Conservation (phyloP, 1,284 basidiomycete genomes). For the Irpex lacteus region DNA sequence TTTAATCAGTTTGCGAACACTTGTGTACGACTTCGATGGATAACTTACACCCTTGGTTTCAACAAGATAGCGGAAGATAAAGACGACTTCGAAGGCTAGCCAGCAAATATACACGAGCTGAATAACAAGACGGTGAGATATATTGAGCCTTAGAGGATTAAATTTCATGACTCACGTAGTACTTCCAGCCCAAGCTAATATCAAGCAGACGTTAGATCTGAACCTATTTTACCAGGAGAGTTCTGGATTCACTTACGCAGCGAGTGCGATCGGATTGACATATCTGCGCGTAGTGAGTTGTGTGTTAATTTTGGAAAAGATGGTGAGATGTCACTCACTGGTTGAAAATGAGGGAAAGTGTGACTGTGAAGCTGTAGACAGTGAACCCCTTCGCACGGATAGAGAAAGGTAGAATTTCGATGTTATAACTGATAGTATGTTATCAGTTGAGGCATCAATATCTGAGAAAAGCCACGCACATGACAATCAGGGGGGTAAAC, state of each 20-base stretch:
- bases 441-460: background rate
- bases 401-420: slow-evolving; percentile 56
- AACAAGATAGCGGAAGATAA: slow-evolving; percentile 52
- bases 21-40: background rate
- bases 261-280: slow-evolving; percentile 40
- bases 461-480: slow-evolving; percentile 22
- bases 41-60: slow-evolving; percentile 39
- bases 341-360: slow-evolving; percentile 56
- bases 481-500: slow-evolving; percentile 55
- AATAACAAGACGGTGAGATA: background rate
- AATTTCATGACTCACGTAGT: slow-evolving; percentile 27
- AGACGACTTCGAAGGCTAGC: slow-evolving; percentile 47
- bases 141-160: background rate
- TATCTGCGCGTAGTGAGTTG: slow-evolving; percentile 25
- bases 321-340: slow-evolving; percentile 34
- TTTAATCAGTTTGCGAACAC: background rate
- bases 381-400: slow-evolving; percentile 63
- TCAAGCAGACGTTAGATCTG: too few species aligned
- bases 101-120: slow-evolving; percentile 31
- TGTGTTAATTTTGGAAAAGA: background rate
- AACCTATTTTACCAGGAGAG: background rate
- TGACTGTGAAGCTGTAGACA: slow-evolving; percentile 50
- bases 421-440: slow-evolving; percentile 39
- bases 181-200: slow-evolving; percentile 31
- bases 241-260: slow-evolving; percentile 23